Evolutionary conservation across 331 rosid species (phyloP).

Genomic region (Dryas integrifolia): DNA sequence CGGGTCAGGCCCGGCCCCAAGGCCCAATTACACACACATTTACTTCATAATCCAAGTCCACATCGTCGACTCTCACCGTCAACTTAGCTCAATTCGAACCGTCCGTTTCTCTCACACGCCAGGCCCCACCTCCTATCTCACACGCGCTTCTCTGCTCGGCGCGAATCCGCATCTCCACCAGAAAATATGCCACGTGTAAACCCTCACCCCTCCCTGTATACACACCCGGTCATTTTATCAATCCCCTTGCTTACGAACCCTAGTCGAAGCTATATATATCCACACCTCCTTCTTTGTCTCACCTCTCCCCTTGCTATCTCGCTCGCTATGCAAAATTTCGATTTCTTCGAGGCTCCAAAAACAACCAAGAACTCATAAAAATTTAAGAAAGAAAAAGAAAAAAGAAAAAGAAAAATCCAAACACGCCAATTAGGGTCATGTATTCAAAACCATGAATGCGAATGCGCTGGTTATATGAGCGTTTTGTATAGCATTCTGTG

Average conservation of each 20-base stretch:
- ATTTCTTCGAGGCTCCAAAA: conserved; percentile 17
- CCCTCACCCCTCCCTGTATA: neutral
- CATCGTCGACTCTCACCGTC: conserved; percentile 11
- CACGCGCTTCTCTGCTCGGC: conserved; percentile 36
- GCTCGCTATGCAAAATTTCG: conserved; percentile 9
- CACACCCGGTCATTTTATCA: conserved; percentile 30
- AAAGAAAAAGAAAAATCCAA: neutral
- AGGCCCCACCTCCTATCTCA: neutral
- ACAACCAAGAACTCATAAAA: neutral
- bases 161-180: conserved; percentile 18
- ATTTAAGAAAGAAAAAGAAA: neutral
- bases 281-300: neutral
- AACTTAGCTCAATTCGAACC: conserved; percentile 9
- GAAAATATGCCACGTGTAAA: conserved; percentile 51
- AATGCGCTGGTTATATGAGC: neutral
- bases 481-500: conserved; percentile 13
- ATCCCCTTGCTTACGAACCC: conserved; percentile 32
- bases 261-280: conserved; percentile 51
- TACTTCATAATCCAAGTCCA: neutral
- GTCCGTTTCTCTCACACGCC: neutral
- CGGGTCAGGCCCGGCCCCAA: too few species aligned
- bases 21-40: too few species aligned
- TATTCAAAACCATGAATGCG: conserved; percentile 6
- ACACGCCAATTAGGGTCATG: conserved; percentile 7
- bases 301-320: neutral